Evolutionary conservation across 2,329 filamentous ascomycete genomes (phyloP), one percentile per base, ranked within the genome.

Genomic region (Beauveria sp.): DNA sequence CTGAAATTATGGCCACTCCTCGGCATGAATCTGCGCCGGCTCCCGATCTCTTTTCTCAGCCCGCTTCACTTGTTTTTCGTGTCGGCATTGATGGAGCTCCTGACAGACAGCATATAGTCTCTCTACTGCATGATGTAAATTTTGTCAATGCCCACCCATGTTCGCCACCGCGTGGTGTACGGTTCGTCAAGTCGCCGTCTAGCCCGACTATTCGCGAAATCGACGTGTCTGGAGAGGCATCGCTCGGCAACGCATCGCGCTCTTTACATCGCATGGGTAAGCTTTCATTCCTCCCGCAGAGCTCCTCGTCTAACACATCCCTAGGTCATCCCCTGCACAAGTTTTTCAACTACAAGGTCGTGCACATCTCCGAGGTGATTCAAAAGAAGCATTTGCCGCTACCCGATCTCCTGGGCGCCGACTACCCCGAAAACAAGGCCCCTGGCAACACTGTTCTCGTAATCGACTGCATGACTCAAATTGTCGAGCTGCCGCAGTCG

Each of bases 91-190:
- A 74, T 51, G 77, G 78, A 34, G 72, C 75, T 2, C 68, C 72
- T 2, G 73, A 75, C 1, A 73, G 77, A 50, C 73, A 79, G 60
- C 66, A 78, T 58, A 75, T 75, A 1, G 77, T 80, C 57, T 67
- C 77, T 1, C 71, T 89, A 10, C 72, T 73, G 6, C 81, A 85
- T 65, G 85, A 88, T 62, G 78, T 87, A 24, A 81, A 81, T 66
- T 88, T 88, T 68, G 82, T 87, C 20, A 87, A 86, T 1, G 85
- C 85, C 0, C 84, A 87, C 65, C 86, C 86, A 0, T 89, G 86
- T 66, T 79, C 82, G 5, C 80, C 82, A 1, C 84, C 83, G 1
- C 77, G 78, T 56, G 78, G 81, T 60, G 81, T 85, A 2, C 81
- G 79, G 64, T 80, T 86, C 60, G 68, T 87, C 56, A 84, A 82